Evolutionary conservation across 1,284 basidiomycete genomes (phyloP).

Genomic region (Anthracocystis setariae): DNA sequence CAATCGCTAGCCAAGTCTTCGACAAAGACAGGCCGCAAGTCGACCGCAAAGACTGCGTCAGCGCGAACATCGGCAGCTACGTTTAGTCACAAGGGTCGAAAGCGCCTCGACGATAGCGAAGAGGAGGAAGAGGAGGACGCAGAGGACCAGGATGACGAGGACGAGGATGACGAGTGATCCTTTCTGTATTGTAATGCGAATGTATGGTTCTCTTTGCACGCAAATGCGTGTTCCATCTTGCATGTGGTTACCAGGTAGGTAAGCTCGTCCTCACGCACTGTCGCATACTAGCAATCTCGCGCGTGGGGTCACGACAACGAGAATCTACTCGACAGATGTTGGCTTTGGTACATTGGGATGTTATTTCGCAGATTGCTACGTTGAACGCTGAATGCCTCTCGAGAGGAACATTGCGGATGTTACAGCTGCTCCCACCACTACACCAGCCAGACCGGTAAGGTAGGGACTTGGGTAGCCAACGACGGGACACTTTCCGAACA

Average conservation of each 20-base stretch:
- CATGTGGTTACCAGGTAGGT: too few relatives aligned
- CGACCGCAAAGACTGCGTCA: conserved; percentile 19
- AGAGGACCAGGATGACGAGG: conserved; percentile 27
- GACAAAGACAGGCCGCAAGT: conserved; percentile 27
- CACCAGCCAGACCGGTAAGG: conserved; percentile 44
- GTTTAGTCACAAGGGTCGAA: conserved; percentile 18
- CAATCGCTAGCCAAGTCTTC: conserved; percentile 21
- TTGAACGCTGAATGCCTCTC: conserved; percentile 19
- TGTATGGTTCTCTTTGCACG: not conserved
- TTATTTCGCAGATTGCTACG: not conserved
- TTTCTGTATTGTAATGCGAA: not conserved
- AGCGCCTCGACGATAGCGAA: conserved; percentile 14
- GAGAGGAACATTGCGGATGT: conserved; percentile 35
- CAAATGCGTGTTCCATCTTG: too few relatives aligned
- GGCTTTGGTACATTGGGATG: too few relatives aligned
- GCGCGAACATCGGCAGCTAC: conserved; percentile 22
- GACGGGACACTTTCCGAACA: conserved; percentile 58
- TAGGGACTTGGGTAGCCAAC: conserved; percentile 57
- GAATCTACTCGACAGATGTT: too few relatives aligned
- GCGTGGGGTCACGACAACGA: too few relatives aligned
- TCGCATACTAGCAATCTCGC: too few relatives aligned
- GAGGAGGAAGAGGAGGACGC: conserved; percentile 26
- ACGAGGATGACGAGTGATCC: conserved; percentile 32
- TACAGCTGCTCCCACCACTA: conserved; percentile 36
- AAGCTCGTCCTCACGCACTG: too few relatives aligned